Conservation (phyloP, 495 filamentous ascomycete genomes). For the Neurospora hispaniola region DNA sequence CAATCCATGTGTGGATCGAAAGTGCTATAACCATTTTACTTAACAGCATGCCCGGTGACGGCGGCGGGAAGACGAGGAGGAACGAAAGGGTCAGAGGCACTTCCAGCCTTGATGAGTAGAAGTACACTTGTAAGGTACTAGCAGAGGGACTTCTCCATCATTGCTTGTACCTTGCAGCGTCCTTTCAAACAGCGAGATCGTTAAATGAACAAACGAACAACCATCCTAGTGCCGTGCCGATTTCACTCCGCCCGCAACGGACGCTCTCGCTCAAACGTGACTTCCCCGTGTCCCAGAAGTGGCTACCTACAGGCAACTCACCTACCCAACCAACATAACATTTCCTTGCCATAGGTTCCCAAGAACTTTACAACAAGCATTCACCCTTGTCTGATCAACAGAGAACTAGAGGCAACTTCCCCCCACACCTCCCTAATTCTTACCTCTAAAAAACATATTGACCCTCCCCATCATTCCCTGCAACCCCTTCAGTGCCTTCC, state of each 20-base stretch:
- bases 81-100: neutral
- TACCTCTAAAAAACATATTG: slow-evolving; percentile 46
- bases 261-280: neutral
- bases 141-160: neutral
- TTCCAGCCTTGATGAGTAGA: neutral
- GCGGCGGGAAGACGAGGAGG: neutral
- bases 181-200: neutral
- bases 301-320: neutral
- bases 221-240: neutral
- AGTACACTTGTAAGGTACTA: neutral
- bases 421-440: slow-evolving; percentile 8
- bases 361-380: neutral
- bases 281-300: neutral
- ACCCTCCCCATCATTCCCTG: slow-evolving; percentile 44
- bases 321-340: neutral
- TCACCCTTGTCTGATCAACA: neutral
- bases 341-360: neutral
- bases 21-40: too few relatives aligned
- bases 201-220: neutral
- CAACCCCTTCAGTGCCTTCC: slow-evolving; percentile 35
- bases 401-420: neutral
- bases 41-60: neutral
- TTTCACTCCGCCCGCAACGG: neutral
- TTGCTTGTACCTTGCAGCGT: neutral
- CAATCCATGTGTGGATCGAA: too few relatives aligned